Conservation (phyloP, 495 filamentous ascomycete species). For the Aspergillus egyptiacus region DNA sequence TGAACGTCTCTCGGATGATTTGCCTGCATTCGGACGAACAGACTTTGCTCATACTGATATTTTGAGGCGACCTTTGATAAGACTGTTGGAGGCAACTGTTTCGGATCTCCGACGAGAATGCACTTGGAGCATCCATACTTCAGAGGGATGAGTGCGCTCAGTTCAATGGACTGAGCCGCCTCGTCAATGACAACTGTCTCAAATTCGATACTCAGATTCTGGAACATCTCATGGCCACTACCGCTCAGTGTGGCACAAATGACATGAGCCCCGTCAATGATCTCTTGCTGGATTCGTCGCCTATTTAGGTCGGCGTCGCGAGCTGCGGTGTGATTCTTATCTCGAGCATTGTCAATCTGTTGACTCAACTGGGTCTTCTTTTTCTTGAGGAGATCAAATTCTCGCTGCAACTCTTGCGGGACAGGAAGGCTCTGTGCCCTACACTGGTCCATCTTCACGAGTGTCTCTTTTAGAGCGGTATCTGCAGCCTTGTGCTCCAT, state of each 20-base stretch:
- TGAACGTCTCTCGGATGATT: conserved; percentile 89
- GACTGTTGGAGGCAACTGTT: conserved; percentile 93
- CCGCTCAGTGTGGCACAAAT: conserved; percentile 94
- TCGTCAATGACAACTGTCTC: conserved; percentile 98
- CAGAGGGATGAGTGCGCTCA: conserved; percentile 91
- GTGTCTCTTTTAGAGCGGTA: conserved; percentile 58
- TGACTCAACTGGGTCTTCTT: conserved; percentile 69
- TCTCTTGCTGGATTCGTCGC: conserved; percentile 78
- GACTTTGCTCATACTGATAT: conserved; percentile 93
- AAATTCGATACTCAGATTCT: conserved; percentile 88
- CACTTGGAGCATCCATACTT: conserved; percentile 98
- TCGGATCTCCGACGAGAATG: conserved; percentile 94
- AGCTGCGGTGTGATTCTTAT: conserved; percentile 66
- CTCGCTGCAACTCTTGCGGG: conserved; percentile 60
- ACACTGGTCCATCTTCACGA: conserved; percentile 64
- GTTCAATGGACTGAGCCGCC: conserved; percentile 94
- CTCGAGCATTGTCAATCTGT: conserved; percentile 77
- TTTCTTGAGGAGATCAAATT: conserved; percentile 70
- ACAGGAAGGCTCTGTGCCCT: conserved; percentile 55
- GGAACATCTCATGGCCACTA: conserved; percentile 96
- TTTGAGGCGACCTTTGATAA: conserved; percentile 86
- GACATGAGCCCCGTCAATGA: conserved; percentile 83
- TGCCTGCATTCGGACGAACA: conserved; percentile 96
- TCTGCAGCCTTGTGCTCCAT: conserved; percentile 75
- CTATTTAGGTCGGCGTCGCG: conserved; percentile 82